A percentile compares a stretch with the other conserved stretches of the same genome.
These are phyloP conservation scores for Pezicula carpinea DNA, from an alignment of 2,329 filamentous ascomycete species.

Conservation along the genomic window DNA sequence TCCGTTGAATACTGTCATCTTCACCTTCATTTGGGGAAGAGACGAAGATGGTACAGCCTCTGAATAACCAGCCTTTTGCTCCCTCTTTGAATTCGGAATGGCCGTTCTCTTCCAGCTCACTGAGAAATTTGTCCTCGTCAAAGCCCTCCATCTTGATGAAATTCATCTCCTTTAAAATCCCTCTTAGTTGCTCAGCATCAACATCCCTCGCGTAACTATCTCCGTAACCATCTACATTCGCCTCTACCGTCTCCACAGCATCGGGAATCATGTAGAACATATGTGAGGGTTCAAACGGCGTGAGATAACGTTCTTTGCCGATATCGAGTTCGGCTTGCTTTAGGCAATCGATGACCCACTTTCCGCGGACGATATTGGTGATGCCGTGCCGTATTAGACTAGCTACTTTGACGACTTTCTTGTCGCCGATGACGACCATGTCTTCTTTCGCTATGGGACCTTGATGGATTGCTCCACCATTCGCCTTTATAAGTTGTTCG, in stretches of 20 bases:
- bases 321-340: conserved; percentile 47
- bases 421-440: conserved; percentile 75
- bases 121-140: conserved; percentile 42
- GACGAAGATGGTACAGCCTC: conserved; percentile 32
- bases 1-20: conserved; percentile 27
- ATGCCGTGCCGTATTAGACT: conserved; percentile 71
- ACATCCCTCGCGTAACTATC: conserved; percentile 80
- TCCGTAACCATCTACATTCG: conserved; percentile 69
- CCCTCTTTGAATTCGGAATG: conserved; percentile 36
- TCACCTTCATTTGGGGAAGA: conserved; percentile 34
- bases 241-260: conserved; percentile 47
- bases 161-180: conserved; percentile 43
- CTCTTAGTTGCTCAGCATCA: conserved; percentile 55
- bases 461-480: conserved; percentile 78
- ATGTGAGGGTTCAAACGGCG: conserved; percentile 59
- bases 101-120: conserved; percentile 51
- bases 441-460: conserved; percentile 56
- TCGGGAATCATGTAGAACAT: conserved; percentile 64
- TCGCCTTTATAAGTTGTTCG: conserved; percentile 74
- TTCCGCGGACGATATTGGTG: conserved; percentile 69
- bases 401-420: conserved; percentile 75
- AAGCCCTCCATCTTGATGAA: conserved; percentile 41
- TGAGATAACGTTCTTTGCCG: conserved; percentile 50
- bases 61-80: conserved; percentile 49
- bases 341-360: conserved; percentile 75